These are phyloP conservation scores for Heliosperma pusillum DNA, from an alignment of 148 eudicot genomes.

Conservation along the genomic window DNA sequence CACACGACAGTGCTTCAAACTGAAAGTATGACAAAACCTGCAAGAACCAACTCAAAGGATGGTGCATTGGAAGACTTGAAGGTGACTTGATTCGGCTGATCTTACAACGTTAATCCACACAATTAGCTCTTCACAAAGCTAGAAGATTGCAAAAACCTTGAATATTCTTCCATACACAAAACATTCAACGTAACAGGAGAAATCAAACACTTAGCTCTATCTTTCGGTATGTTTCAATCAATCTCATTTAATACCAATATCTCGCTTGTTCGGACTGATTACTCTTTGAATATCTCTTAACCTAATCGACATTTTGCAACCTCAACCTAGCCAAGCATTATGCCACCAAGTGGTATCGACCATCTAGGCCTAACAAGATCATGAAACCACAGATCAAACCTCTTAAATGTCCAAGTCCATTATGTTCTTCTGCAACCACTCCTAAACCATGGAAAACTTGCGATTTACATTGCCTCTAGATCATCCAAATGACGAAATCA, in stretches of 20 bases:
- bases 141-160: background rate
- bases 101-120: background rate
- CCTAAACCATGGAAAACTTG: background rate
- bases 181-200: background rate
- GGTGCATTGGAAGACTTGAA: constrained; percentile 2
- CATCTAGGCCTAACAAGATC: background rate
- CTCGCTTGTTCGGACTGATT: background rate
- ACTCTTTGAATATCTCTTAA: background rate
- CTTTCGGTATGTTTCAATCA: background rate
- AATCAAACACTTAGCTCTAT: background rate
- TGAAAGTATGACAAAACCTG: background rate
- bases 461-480: background rate
- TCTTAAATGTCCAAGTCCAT: constrained; percentile 7
- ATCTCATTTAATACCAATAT: background rate
- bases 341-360: background rate
- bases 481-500: background rate
- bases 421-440: background rate
- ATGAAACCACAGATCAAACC: background rate
- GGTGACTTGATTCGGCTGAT: background rate
- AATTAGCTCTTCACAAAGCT: background rate
- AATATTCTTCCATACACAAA: background rate
- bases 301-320: background rate
- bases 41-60: background rate
- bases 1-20: background rate
- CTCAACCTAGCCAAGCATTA: background rate